These are phyloP conservation scores for Cynara cardunculus DNA, from an alignment of 129 eudicot genomes.

Conservation along the genomic window DNA sequence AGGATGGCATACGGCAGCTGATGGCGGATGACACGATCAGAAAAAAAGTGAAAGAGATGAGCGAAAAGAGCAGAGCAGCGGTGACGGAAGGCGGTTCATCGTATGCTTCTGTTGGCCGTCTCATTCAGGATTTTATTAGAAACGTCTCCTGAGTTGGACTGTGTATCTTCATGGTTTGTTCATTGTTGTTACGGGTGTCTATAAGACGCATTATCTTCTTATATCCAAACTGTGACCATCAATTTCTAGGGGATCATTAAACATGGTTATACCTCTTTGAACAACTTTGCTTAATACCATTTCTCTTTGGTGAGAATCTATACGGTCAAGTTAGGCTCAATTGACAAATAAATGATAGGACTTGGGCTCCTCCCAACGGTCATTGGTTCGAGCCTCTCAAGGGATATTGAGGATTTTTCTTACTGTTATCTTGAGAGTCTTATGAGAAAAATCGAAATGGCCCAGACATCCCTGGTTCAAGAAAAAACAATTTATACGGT, in stretches of 20 bases:
- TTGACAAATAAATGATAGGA: no score
- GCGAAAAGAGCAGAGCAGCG: conserved; percentile 31
- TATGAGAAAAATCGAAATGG: no score
- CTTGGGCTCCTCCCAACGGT: no score
- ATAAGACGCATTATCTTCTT: neutral
- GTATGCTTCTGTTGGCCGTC: conserved; percentile 7
- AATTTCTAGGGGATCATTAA: neutral
- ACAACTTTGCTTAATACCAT: neutral
- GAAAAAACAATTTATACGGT: no score
- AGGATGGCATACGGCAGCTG: conserved; percentile 29
- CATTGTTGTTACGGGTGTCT: neutral
- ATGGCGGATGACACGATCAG: conserved; percentile 25
- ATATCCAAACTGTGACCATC: neutral
- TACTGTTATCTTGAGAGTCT: neutral
- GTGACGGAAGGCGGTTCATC: conserved; percentile 55
- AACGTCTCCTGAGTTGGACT: neutral
- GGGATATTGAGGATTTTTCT: neutral
- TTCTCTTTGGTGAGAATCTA: neutral
- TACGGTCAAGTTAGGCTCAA: no score
- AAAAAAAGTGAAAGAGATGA: conserved; percentile 30
- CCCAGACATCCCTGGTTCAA: no score
- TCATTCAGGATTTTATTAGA: conserved; percentile 17
- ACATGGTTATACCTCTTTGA: neutral
- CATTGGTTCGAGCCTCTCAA: no score
- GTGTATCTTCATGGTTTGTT: neutral